phyloP scores from a whole-genome alignment of 2,329 filamentous ascomycete genomes.

The Pseudogymnoascus sp. region DNA sequence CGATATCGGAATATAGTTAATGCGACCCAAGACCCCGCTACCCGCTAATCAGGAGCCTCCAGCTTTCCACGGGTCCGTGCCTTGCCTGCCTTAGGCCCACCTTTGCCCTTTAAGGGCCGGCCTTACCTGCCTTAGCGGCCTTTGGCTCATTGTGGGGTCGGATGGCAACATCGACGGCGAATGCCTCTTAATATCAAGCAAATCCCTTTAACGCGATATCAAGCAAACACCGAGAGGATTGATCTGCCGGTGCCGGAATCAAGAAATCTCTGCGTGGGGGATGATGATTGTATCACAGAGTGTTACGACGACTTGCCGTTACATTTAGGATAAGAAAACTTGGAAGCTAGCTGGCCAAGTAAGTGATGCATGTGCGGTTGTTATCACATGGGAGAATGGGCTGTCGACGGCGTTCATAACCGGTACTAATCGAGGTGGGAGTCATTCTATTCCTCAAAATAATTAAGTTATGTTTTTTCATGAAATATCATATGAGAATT shows the following conservation, averaged over 20 bases:
- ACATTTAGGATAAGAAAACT: not conserved
- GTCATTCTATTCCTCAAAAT: no score
- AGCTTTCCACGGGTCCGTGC: not conserved
- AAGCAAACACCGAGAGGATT: not conserved
- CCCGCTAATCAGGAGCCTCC: not conserved
- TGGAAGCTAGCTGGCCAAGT: not conserved
- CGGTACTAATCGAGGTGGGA: not conserved
- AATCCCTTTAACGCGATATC: not conserved
- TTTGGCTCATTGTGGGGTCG: constrained; percentile 1
- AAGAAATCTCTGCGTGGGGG: not conserved
- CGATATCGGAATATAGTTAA: not conserved
- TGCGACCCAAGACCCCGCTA: not conserved
- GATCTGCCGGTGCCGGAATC: not conserved
- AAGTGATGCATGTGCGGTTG: not conserved
- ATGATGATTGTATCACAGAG: not conserved
- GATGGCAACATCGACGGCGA: constrained; percentile 8
- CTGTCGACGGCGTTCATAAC: not conserved
- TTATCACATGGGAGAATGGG: constrained; percentile 1
- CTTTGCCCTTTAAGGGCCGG: not conserved
- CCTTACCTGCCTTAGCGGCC: not conserved
- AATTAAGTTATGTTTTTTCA: no score
- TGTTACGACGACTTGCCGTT: not conserved
- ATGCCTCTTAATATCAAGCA: not conserved
- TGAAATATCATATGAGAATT: no score
- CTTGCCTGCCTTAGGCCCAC: not conserved